These are phyloP conservation scores for Metarhizium anisopliae DNA, from an alignment of 2,329 filamentous ascomycete genomes.

Conservation along the genomic window DNA sequence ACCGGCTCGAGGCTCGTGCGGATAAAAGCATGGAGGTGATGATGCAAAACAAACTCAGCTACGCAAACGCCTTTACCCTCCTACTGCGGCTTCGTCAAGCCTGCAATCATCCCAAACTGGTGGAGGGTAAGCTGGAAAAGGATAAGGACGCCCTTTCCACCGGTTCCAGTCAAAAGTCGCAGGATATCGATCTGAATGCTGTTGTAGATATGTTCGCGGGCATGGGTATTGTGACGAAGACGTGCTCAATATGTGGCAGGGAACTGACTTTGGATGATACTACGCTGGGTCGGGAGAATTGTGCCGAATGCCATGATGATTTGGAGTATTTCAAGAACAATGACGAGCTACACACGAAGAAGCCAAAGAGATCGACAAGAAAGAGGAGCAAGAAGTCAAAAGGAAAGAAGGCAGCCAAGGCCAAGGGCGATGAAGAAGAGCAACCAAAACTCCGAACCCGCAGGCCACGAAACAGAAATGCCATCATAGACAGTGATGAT, in stretches of 20 bases:
- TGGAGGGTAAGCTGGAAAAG: slow-evolving; percentile 74
- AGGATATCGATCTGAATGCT: slow-evolving; percentile 63
- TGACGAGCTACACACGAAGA: slow-evolving; percentile 29
- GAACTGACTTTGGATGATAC: slow-evolving; percentile 47
- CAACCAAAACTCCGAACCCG: slow-evolving; percentile 10
- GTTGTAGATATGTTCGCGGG: slow-evolving; percentile 81
- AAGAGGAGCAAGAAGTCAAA: slow-evolving; percentile 20
- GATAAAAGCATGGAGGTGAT: slow-evolving; percentile 81
- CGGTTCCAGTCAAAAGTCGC: slow-evolving; percentile 43
- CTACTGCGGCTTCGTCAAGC: slow-evolving; percentile 85
- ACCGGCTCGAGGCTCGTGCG: slow-evolving; percentile 72
- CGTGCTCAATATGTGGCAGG: slow-evolving; percentile 75
- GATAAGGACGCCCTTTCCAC: slow-evolving; percentile 78
- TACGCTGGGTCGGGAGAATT: slow-evolving; percentile 39
- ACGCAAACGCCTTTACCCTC: slow-evolving; percentile 86
- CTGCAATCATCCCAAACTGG: slow-evolving; percentile 87
- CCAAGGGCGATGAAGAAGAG: slow-evolving; percentile 11
- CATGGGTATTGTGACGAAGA: slow-evolving; percentile 67
- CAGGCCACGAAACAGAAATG: slow-evolving; percentile 40
- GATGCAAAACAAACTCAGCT: slow-evolving; percentile 78
- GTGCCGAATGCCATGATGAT: slow-evolving; percentile 67
- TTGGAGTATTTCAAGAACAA: slow-evolving; percentile 52
- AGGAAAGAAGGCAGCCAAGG: slow-evolving; percentile 18
- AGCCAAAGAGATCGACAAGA: slow-evolving; percentile 26
- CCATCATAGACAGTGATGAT: slow-evolving; percentile 58